A percentile compares a stretch with the other conserved stretches of the same genome.
phyloP scores from a whole-genome alignment of 2,329 filamentous ascomycete genomes.

The Claviceps citrina region DNA sequence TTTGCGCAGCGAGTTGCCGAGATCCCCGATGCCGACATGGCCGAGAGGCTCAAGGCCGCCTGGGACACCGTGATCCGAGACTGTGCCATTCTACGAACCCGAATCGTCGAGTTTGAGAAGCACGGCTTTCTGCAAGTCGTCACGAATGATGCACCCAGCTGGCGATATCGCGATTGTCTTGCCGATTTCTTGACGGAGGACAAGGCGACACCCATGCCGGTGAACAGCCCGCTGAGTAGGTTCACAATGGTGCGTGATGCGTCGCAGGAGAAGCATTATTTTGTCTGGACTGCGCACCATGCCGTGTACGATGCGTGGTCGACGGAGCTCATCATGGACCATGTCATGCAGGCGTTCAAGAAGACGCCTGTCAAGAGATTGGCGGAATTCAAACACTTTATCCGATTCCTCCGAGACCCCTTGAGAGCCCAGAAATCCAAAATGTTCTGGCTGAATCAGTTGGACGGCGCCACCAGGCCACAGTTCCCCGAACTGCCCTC shows the following conservation, averaged over 20 bases:
- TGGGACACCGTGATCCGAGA: slow-evolving; percentile 8
- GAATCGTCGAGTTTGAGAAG: slow-evolving; percentile 7
- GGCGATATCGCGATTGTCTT: background rate
- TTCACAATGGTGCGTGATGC: slow-evolving; percentile 5
- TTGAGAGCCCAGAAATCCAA: slow-evolving; percentile 11
- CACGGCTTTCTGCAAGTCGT: slow-evolving; percentile 8
- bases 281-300: slow-evolving; percentile 19
- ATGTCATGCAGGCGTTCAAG: slow-evolving; percentile 7
- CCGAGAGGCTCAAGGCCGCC: slow-evolving; percentile 4
- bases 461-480: slow-evolving; percentile 13
- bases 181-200: background rate
- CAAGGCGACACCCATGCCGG: slow-evolving; percentile 7
- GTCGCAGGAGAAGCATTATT: background rate
- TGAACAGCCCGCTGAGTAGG: slow-evolving; percentile 8
- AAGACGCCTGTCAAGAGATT: background rate
- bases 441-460: slow-evolving; percentile 26
- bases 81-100: slow-evolving; percentile 8
- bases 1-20: slow-evolving; percentile 7
- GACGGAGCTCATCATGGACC: slow-evolving; percentile 20
- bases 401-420: slow-evolving; percentile 24
- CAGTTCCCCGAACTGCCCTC: slow-evolving; percentile 6
- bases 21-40: slow-evolving; percentile 4
- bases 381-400: slow-evolving; percentile 22
- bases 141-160: background rate
- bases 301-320: slow-evolving; percentile 38